Evolutionary conservation across 768 basidiomycete species (phyloP).

Genomic region (Termitomyces sp.): DNA sequence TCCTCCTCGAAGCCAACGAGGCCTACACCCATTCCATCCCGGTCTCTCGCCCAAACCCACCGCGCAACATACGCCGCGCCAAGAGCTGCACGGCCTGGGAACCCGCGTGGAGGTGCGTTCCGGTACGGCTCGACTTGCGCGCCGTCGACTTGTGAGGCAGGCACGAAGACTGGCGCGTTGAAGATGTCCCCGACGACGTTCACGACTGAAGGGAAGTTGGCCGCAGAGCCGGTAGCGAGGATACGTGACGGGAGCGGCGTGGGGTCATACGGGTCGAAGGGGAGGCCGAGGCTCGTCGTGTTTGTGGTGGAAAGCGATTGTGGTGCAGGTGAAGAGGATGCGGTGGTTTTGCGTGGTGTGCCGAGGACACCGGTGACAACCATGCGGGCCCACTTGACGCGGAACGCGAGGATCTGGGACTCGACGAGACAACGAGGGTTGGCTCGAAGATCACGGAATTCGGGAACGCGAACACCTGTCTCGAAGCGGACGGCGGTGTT

Average conservation of each 20-base stretch:
- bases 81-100: slow-evolving; percentile 65
- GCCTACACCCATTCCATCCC: slow-evolving; percentile 45
- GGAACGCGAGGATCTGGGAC: slow-evolving; percentile 76
- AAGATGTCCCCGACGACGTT: slow-evolving; percentile 81
- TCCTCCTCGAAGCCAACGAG: slow-evolving; percentile 76
- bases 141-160: slow-evolving; percentile 71
- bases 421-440: slow-evolving; percentile 87
- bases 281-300: slow-evolving; percentile 52
- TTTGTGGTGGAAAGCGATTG: not conserved
- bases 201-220: slow-evolving; percentile 80
- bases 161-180: slow-evolving; percentile 76
- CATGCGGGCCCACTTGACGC: slow-evolving; percentile 79
- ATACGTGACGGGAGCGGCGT: slow-evolving; percentile 61
- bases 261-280: slow-evolving; percentile 80
- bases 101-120: slow-evolving; percentile 69
- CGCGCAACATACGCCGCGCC: slow-evolving; percentile 79
- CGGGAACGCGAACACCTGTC: slow-evolving; percentile 82
- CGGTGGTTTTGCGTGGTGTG: slow-evolving; percentile 31
- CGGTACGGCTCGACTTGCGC: slow-evolving; percentile 71
- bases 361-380: slow-evolving; percentile 66
- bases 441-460: slow-evolving; percentile 85
- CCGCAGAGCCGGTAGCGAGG: slow-evolving; percentile 73
- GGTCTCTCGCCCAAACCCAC: slow-evolving; percentile 74
- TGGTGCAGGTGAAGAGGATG: slow-evolving; percentile 15
- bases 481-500: slow-evolving; percentile 81